Conservation (phyloP, 2,329 filamentous ascomycete genomes). For the Apiospora arundinis region DNA sequence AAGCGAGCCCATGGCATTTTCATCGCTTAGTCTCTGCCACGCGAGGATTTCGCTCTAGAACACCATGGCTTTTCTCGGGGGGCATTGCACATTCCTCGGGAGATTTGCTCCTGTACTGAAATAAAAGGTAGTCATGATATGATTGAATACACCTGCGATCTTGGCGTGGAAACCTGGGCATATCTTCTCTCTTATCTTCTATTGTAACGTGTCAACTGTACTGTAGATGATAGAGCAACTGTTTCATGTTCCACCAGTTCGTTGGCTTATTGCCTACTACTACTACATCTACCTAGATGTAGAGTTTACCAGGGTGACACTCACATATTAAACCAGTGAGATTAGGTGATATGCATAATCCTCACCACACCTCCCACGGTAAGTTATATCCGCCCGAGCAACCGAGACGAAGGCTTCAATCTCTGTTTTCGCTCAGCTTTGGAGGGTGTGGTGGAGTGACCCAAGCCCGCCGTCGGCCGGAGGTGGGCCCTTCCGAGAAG, state of each 20-base stretch:
- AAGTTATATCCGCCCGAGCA: neutral
- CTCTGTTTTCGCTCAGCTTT: neutral
- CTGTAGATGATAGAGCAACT: too few relatives aligned
- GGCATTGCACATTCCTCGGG: neutral
- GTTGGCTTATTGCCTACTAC: too few relatives aligned
- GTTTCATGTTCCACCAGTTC: too few relatives aligned
- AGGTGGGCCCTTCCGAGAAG: conserved; percentile 7
- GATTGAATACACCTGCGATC: too few relatives aligned
- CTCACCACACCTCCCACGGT: neutral
- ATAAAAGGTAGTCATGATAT: neutral
- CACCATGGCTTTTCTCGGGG: neutral
- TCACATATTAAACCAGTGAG: neutral
- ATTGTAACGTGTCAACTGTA: too few relatives aligned
- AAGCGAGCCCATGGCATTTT: conserved; percentile 9
- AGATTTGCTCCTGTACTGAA: neutral
- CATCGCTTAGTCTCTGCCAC: neutral
- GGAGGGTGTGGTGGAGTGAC: neutral
- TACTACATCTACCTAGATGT: too few relatives aligned
- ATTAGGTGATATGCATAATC: neutral
- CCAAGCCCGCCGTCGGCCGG: conserved; percentile 10
- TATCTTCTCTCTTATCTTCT: too few relatives aligned
- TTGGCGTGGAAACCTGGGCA: too few relatives aligned
- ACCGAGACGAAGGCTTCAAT: neutral
- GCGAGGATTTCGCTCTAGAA: neutral
- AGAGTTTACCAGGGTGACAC: too few relatives aligned